phyloP scores from a whole-genome alignment of 2,329 filamentous ascomycete genomes.

The Lachnellula cervina region DNA sequence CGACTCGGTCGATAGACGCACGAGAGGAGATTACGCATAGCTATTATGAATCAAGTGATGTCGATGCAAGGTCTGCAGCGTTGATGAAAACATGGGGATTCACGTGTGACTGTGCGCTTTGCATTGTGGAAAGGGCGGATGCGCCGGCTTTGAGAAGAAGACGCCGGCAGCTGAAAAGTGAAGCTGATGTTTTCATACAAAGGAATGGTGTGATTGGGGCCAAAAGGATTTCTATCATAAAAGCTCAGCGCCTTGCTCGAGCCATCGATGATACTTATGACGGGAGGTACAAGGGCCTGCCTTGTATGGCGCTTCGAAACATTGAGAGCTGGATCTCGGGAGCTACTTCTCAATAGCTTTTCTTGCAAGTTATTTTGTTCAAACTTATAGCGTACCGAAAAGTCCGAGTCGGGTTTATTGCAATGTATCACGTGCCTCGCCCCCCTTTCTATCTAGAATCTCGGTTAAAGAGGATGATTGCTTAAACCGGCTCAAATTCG shows the following conservation, averaged over 20 bases:
- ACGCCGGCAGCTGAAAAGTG: constrained; percentile 19
- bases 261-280: constrained; percentile 11
- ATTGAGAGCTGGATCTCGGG: constrained; percentile 10
- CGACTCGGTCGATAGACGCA: constrained; percentile 38
- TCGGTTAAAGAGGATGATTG: too few species aligned
- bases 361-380: not conserved
- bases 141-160: constrained; percentile 11
- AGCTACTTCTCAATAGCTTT: not conserved
- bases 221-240: constrained; percentile 13
- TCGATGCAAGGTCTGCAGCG: constrained; percentile 29
- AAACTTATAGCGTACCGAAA: too few species aligned
- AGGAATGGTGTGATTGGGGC: constrained; percentile 7
- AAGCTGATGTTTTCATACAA: constrained; percentile 21
- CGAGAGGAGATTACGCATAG: constrained; percentile 42
- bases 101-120: constrained; percentile 34
- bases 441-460: too few species aligned
- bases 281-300: constrained; percentile 10
- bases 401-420: too few species aligned
- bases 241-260: constrained; percentile 6
- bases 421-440: too few species aligned
- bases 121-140: constrained; percentile 18
- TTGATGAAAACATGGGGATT: constrained; percentile 37
- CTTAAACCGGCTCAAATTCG: too few species aligned
- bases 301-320: constrained; percentile 5
- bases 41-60: constrained; percentile 31